Conservation (phyloP, 495 filamentous ascomycete species). For the Parathielavia appendiculata region DNA sequence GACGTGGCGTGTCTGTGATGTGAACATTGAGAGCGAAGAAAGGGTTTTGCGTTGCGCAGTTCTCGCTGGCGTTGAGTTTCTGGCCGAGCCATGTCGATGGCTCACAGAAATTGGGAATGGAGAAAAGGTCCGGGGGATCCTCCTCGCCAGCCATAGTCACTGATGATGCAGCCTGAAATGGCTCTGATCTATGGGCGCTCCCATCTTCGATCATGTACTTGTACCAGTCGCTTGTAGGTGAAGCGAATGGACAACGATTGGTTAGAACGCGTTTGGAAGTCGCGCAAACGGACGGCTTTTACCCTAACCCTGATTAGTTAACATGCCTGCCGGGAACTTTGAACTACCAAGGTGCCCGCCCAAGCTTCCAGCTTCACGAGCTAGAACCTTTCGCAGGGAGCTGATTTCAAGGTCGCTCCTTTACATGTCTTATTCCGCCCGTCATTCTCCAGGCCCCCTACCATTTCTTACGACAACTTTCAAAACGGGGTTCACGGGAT, state of each 20-base stretch:
- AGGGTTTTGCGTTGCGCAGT: slow-evolving; percentile 18
- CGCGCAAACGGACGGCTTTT: background rate
- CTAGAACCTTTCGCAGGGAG: background rate
- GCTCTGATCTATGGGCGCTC: background rate
- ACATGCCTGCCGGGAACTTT: slow-evolving; percentile 4
- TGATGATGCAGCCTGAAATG: background rate
- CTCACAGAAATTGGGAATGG: slow-evolving; percentile 62
- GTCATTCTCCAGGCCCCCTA: background rate
- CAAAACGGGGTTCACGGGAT: no score
- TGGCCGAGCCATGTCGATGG: slow-evolving; percentile 36
- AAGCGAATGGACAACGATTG: background rate
- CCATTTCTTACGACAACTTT: no score
- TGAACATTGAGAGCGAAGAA: slow-evolving; percentile 30
- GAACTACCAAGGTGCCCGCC: background rate
- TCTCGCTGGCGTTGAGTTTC: background rate
- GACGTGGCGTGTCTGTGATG: background rate
- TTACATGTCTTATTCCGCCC: no score
- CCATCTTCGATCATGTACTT: background rate
- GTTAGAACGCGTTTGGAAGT: background rate
- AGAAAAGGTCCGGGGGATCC: slow-evolving; percentile 58
- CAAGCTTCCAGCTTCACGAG: background rate
- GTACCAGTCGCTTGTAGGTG: background rate
- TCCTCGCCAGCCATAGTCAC: slow-evolving; percentile 42
- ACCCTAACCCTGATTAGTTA: slow-evolving; percentile 12
- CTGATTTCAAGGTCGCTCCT: background rate